Conservation (phyloP, 2,329 filamentous ascomycete species). For the Aschersonia sp. region DNA sequence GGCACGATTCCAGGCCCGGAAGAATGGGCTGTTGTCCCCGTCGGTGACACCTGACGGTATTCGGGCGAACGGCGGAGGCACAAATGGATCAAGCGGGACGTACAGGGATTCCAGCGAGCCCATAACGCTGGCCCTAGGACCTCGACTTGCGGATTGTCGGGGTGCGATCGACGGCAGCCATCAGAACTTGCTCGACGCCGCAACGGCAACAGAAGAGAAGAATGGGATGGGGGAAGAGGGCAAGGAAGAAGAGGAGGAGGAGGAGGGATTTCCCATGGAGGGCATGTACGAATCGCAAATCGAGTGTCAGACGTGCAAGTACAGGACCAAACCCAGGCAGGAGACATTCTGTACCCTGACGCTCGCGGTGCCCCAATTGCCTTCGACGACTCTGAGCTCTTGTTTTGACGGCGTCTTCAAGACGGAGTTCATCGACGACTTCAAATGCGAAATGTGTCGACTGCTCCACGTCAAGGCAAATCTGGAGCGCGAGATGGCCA, state of each 20-base stretch:
- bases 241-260: conserved; percentile 10
- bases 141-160: no score
- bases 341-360: conserved; percentile 88
- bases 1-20: conserved; percentile 46
- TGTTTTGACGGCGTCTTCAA: conserved; percentile 94
- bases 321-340: conserved; percentile 70
- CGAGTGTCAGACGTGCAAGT: conserved; percentile 78
- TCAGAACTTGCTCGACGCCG: background rate
- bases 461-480: conserved; percentile 62
- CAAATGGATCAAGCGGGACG: no score
- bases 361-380: conserved; percentile 74
- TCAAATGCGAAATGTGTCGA: conserved; percentile 85
- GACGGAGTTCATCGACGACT: conserved; percentile 91
- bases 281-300: conserved; percentile 89
- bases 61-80: no score
- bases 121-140: no score
- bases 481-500: conserved; percentile 44
- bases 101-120: no score
- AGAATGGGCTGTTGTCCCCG: conserved; percentile 11
- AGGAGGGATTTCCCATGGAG: conserved; percentile 80
- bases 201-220: background rate
- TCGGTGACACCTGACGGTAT: background rate
- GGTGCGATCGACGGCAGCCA: background rate
- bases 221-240: no score
- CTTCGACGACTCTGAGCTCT: conserved; percentile 64